Percentiles rank a stretch among this genome's conserved stretches.
Evolutionary conservation across 768 basidiomycete species (phyloP).

Genomic region (Guyanaporus albipodus): DNA sequence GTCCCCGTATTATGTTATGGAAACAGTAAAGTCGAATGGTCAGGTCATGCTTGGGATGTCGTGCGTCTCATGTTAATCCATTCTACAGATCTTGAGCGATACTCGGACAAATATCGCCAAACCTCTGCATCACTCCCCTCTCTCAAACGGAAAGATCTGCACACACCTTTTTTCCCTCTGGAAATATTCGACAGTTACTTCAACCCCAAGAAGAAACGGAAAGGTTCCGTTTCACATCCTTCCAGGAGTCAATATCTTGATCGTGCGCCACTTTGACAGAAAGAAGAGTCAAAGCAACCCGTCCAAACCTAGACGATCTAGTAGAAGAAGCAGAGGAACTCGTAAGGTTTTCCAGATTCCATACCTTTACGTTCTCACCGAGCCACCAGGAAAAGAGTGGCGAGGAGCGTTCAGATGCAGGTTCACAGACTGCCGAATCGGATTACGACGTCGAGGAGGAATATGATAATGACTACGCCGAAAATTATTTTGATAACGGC

Average conservation of each 20-base stretch:
- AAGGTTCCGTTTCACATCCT: slow-evolving; percentile 28
- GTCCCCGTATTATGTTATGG: slow-evolving; percentile 73
- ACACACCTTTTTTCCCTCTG: slow-evolving; percentile 73
- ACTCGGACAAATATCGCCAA: slow-evolving; percentile 80
- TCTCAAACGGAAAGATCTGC: slow-evolving; percentile 65
- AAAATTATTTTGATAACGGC: slow-evolving; percentile 89
- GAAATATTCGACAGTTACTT: slow-evolving; percentile 78
- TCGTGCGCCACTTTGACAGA: slow-evolving; percentile 11
- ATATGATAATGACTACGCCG: slow-evolving; percentile 88
- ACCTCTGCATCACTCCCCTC: slow-evolving; percentile 56
- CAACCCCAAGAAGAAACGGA: slow-evolving; percentile 65
- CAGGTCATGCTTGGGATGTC: slow-evolving; percentile 4
- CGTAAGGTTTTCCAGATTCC: slow-evolving; percentile 28
- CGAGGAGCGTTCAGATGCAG: slow-evolving; percentile 64
- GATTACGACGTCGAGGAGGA: slow-evolving; percentile 90
- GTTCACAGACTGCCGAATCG: slow-evolving; percentile 59
- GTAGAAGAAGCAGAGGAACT: slow-evolving; percentile 61
- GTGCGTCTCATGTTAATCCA: background rate
- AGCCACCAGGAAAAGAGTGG: slow-evolving; percentile 59
- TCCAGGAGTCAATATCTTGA: background rate
- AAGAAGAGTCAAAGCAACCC: slow-evolving; percentile 37
- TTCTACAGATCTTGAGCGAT: slow-evolving; percentile 64
- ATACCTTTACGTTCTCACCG: background rate
- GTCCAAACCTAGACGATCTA: slow-evolving; percentile 64
- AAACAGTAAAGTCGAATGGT: slow-evolving; percentile 64